Evolutionary conservation across 1,139 yeast species (phyloP).

Genomic region (Pneumocystis oryctolagi): DNA sequence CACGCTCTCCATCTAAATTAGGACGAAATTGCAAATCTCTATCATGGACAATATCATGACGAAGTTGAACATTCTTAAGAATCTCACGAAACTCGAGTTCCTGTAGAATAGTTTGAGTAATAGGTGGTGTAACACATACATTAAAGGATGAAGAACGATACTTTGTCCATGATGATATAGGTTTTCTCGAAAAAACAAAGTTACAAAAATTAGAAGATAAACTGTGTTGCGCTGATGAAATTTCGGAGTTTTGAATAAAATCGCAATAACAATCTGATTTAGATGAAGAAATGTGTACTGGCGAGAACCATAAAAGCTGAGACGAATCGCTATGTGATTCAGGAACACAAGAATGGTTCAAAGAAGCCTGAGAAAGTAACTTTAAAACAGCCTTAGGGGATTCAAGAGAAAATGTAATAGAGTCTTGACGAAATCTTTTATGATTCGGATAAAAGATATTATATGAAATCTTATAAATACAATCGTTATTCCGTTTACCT

Average conservation of each 20-base stretch:
- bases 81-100: constrained; percentile 85
- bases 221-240: background rate
- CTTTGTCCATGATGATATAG: background rate
- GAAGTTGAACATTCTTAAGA: constrained; percentile 74
- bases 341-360: background rate
- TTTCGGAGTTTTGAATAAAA: background rate
- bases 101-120: constrained; percentile 63
- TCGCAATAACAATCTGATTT: background rate
- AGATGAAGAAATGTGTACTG: background rate
- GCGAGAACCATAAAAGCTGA: background rate
- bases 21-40: constrained; percentile 88
- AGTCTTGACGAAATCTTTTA: background rate
- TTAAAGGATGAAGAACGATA: background rate
- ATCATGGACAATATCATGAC: constrained; percentile 87
- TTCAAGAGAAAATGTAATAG: background rate
- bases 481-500: background rate
- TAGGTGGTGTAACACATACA: constrained; percentile 44
- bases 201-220: background rate
- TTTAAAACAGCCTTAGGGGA: background rate
- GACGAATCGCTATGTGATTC: background rate
- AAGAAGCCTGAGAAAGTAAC: background rate
- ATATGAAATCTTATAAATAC: background rate
- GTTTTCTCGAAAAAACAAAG: background rate
- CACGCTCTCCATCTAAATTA: constrained; percentile 80
- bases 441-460: background rate